Base-by-base conservation (phyloP, 306 rosid species). In the Prunus davidiana region DNA sequence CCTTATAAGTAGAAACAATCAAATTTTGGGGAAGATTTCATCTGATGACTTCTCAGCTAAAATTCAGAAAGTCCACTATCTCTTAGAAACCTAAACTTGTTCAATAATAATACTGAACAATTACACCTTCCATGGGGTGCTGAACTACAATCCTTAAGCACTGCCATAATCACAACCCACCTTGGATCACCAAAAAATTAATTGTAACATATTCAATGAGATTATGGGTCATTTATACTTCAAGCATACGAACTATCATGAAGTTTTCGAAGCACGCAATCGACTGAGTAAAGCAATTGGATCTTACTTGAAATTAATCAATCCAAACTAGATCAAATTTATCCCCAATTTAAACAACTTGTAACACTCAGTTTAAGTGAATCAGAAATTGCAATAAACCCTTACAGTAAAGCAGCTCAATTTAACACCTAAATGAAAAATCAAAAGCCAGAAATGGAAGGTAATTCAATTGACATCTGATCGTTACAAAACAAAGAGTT, bases 391-490 rank as follows among this genome's bases (percentile, higher is more conserved):
- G 51, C 12, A 57, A 46, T 5, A 58, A 58, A 49, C 43, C 63
- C 63, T 9, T 5, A 41, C 34, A 63, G 64, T 20, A 49, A 9
- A 66, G 45, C 57, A 45, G 46, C 46, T 18, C 25, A 62, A 78
- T 51, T 60, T 1, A 50, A 25, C 69, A 78, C 5, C 9, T 41
- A 12, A 12, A 19, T 25, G 2, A 4, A 15, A 49, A 32, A 13
- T 1, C 19, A 47, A 69, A 4, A 22, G 13, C 9, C 43, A 49
- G 34, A n/a, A 78, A 71, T 27, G 55, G 49, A 34, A 20, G 1
- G 64, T 14, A 19, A 13, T 46, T 51, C 24, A 67, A 72, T 66
- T 46, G 7, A 79, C 49, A 72, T 72, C 58, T 54, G 19, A 64
- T 65, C 66, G 30, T 54, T 64, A 64, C 38, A 61, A 54, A 72